A percentile compares a stretch with the other conserved stretches of the same genome.
phyloP scores from a whole-genome alignment of 2,329 filamentous ascomycete species.

The Clonostachys byssicola region DNA sequence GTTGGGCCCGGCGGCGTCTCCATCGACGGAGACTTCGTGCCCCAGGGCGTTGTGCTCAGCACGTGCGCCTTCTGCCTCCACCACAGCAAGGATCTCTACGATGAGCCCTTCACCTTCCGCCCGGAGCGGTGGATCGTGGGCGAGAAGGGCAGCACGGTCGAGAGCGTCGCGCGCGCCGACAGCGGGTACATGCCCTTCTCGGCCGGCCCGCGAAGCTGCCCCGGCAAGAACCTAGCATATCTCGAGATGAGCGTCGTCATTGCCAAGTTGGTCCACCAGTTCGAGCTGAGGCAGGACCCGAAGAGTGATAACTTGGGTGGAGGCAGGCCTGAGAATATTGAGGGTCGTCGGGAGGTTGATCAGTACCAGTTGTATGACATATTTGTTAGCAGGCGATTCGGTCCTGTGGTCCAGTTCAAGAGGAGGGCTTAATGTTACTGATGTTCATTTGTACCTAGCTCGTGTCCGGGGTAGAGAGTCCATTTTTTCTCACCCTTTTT shows the following conservation, averaged over 20 bases:
- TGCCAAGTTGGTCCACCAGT: constrained; percentile 55
- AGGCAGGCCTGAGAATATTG: constrained; percentile 32
- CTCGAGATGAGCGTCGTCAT: constrained; percentile 61
- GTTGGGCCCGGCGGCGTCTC: constrained; percentile 48
- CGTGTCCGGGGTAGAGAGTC: too few species aligned
- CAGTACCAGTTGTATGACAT: neutral
- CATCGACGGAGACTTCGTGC: constrained; percentile 47
- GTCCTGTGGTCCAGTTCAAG: neutral
- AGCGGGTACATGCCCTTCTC: constrained; percentile 73
- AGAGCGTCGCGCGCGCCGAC: constrained; percentile 51
- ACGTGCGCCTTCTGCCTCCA: constrained; percentile 65
- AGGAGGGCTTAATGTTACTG: neutral
- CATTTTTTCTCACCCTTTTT: too few species aligned
- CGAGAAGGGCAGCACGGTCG: constrained; percentile 39
- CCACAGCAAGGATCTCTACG: constrained; percentile 60
- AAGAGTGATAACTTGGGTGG: constrained; percentile 46
- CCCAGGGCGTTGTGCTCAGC: constrained; percentile 57
- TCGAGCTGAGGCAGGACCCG: constrained; percentile 49
- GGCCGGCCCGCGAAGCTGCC: constrained; percentile 65
- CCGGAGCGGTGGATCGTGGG: constrained; percentile 64
- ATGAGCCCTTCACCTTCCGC: constrained; percentile 50
- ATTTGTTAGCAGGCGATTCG: neutral
- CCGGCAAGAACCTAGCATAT: constrained; percentile 67
- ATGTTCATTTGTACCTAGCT: too few species aligned
- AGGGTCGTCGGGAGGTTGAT: neutral